These are phyloP conservation scores for Botryotinia convoluta DNA, from an alignment of 2,329 filamentous ascomycete species.

Conservation along the genomic window DNA sequence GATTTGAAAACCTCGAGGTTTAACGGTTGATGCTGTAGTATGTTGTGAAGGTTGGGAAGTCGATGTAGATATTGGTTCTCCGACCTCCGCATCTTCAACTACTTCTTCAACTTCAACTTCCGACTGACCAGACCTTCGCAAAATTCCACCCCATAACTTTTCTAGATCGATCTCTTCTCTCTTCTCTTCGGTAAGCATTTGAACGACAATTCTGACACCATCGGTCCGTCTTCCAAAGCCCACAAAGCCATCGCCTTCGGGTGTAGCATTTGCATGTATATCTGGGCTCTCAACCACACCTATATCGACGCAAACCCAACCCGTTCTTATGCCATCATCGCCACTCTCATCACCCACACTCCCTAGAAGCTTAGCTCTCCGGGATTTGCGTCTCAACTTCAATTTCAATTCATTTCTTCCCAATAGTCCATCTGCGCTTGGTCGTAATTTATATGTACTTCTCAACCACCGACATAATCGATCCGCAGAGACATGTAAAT, in stretches of 20 bases:
- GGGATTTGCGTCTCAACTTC: slow-evolving; percentile 75
- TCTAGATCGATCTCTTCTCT: slow-evolving; percentile 65
- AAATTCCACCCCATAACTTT: slow-evolving; percentile 51
- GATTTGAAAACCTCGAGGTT: slow-evolving; percentile 15
- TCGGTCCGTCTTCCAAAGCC: slow-evolving; percentile 67
- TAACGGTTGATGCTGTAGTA: not conserved
- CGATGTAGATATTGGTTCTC: not conserved
- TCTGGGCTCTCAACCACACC: slow-evolving; percentile 63
- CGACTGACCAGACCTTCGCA: slow-evolving; percentile 26
- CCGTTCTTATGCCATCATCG: slow-evolving; percentile 86
- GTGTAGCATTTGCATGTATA: slow-evolving; percentile 42
- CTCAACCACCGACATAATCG: slow-evolving; percentile 85
- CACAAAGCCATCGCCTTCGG: slow-evolving; percentile 57
- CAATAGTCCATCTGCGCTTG: slow-evolving; percentile 82
- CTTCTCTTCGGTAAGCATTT: slow-evolving; percentile 71
- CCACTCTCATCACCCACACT: slow-evolving; percentile 59
- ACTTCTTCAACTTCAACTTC: slow-evolving; percentile 15
- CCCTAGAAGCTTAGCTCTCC: slow-evolving; percentile 77
- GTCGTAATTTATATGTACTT: slow-evolving; percentile 66
- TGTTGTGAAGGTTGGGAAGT: not conserved
- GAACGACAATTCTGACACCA: slow-evolving; percentile 63
- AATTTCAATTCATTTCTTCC: slow-evolving; percentile 89
- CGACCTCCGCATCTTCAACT: not conserved
- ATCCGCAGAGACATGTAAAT: slow-evolving; percentile 87
- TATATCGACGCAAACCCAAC: slow-evolving; percentile 94